phyloP scores from a whole-genome alignment of 768 basidiomycete genomes.

The Amanita pseudoporphyria region DNA sequence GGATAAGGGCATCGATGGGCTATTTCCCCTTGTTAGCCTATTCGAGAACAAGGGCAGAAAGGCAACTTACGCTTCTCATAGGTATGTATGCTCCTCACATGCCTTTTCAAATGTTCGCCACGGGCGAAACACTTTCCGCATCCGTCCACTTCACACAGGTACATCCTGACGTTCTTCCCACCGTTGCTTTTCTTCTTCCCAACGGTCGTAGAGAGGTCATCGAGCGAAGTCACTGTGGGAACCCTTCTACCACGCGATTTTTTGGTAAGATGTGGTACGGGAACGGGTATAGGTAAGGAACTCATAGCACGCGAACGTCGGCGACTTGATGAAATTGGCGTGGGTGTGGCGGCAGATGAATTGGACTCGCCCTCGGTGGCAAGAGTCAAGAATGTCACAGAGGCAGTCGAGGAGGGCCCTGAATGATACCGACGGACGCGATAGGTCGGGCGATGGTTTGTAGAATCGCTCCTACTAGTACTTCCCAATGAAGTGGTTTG shows the following conservation, averaged over 20 bases:
- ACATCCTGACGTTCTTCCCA: constrained; percentile 38
- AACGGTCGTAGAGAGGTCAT: constrained; percentile 15
- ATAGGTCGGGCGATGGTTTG: constrained; percentile 3
- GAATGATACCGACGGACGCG: constrained; percentile 7
- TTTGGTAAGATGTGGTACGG: constrained; percentile 61
- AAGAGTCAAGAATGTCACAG: constrained; percentile 7
- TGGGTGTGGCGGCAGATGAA: constrained; percentile 8
- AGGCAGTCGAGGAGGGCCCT: constrained; percentile 1
- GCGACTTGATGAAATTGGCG: constrained; percentile 15
- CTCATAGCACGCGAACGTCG: constrained; percentile 24
- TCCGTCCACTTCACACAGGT: constrained; percentile 69
- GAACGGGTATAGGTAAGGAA: constrained; percentile 44
- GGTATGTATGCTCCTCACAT: constrained; percentile 83
- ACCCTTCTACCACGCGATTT: constrained; percentile 62
- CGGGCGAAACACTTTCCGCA: constrained; percentile 86
- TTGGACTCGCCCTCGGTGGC: constrained; percentile 2
- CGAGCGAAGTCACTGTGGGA: constrained; percentile 36
- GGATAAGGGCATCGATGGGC: constrained; percentile 77
- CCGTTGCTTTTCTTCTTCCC: constrained; percentile 25
- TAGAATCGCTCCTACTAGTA: background rate
- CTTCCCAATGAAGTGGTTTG: constrained; percentile 5
- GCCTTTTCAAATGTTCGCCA: constrained; percentile 85
- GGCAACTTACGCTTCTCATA: constrained; percentile 77
- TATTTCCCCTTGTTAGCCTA: constrained; percentile 19
- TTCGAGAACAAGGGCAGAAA: constrained; percentile 7